These are phyloP conservation scores for Cupressus sempervirens DNA, from an alignment of 75 land plant species.

Conservation along the genomic window DNA sequence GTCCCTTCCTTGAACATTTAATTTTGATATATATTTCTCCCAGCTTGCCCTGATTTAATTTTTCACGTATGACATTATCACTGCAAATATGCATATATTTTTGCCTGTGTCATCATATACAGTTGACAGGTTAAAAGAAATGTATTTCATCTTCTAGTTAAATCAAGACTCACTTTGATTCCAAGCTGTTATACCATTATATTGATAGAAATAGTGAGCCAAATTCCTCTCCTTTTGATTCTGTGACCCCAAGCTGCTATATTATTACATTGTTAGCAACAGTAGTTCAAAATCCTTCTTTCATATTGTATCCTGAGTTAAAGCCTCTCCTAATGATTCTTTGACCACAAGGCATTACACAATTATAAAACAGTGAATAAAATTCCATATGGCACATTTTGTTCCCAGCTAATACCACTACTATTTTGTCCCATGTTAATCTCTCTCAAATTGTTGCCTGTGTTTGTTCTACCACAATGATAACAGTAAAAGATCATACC, in stretches of 20 bases:
- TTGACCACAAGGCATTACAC: background rate
- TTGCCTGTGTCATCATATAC: background rate
- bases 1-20: background rate
- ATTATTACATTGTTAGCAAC: background rate
- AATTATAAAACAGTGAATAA: background rate
- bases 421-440: background rate
- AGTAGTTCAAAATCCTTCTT: background rate
- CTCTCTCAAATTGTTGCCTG: background rate
- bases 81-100: background rate
- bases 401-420: background rate
- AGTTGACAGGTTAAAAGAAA: background rate
- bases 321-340: background rate
- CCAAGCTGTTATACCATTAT: background rate
- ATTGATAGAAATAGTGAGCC: background rate
- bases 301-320: background rate
- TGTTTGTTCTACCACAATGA: background rate
- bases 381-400: background rate
- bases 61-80: background rate
- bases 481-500: background rate
- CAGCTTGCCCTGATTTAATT: background rate
- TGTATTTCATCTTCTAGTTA: background rate
- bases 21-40: background rate
- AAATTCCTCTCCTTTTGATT: background rate
- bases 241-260: background rate
- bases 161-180: background rate